Base-by-base conservation (phyloP, 1,284 basidiomycete species). In the Moniliophthora roreri region DNA sequence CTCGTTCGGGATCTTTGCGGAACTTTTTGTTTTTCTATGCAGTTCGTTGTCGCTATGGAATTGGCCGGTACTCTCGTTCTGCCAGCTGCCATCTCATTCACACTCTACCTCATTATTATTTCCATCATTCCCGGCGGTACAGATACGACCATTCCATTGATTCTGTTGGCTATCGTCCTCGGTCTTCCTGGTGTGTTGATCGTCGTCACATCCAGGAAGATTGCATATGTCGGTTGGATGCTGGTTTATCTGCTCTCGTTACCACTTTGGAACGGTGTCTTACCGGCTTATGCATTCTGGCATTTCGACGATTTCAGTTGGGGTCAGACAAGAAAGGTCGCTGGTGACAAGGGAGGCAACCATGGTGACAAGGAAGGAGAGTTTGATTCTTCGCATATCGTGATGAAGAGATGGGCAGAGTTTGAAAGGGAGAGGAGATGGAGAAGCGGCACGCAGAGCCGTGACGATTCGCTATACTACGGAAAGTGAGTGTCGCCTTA, bases 271-370 rank as follows among this genome's bases (percentile, higher is more conserved):
- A 98, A 98, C 75, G 93, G 95, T 63, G 79, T 96, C 56, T 81
- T 98, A 9, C 95, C 95, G 1, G 87, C 92, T 1, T 98, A 98
- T 71, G 83, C 95, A 34, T 99, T 93, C 75, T 98, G 95, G 95
- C 95, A 98, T 72, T 98, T 99, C 70, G 96, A 99, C 68, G 97
- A 99, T 77, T 99, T 99, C 73, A 94, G 92, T 16, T 99, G 96
- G 96, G 97, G 97, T 74, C 91, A 96, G 72, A 98, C 96, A 34
- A 82, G 96, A 58, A 88, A 86, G 73, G 77, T 98, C 57, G 79
- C 83, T 50, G 93, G 93, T 9, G 90, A 91, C 61, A 81, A 80
- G 60, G 84, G 78, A 59, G 81, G 75, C 34, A 80, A 82, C 53
- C 91, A 94, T 63, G 92, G 87, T 32, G 92, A 92, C 66, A 97